These are phyloP conservation scores for Blastocystis sp. DNA, from an alignment of 352 stramenopile genomes.

Conservation along the genomic window DNA sequence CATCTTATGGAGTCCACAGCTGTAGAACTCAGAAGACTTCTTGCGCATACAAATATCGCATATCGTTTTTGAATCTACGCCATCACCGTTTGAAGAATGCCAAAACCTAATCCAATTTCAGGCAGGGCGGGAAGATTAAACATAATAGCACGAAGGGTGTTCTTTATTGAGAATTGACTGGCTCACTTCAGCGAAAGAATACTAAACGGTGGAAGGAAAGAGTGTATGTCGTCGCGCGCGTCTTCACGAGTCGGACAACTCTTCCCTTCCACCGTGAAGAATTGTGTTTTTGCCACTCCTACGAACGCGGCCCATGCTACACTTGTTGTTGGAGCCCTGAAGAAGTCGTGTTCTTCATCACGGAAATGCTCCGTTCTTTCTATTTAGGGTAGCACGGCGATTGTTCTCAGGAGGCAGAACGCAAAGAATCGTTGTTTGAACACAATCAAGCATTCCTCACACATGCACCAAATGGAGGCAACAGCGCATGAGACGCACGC, in stretches of 20 bases:
- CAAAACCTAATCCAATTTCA: conserved; percentile 53
- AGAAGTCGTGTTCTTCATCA: too few relatives aligned
- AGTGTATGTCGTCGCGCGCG: conserved; percentile 48
- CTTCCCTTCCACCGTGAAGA: background rate
- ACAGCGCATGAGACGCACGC: too few relatives aligned
- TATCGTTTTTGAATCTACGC: conserved; percentile 64
- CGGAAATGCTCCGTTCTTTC: too few relatives aligned
- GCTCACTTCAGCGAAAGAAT: background rate
- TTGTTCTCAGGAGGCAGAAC: too few relatives aligned
- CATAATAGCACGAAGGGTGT: conserved; percentile 10
- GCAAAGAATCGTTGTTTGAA: too few relatives aligned
- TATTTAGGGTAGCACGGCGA: too few relatives aligned
- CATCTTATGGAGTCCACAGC: conserved; percentile 63
- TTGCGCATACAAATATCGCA: conserved; percentile 69
- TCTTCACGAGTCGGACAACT: background rate
- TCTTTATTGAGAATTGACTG: background rate
- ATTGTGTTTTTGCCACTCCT: background rate
- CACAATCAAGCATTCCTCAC: too few relatives aligned
- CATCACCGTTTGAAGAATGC: background rate
- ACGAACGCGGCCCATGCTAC: too few relatives aligned
- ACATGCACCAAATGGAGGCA: too few relatives aligned
- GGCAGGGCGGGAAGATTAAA: conserved; percentile 66
- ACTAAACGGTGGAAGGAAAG: conserved; percentile 34
- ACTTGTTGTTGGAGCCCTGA: too few relatives aligned
- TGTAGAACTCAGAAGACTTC: conserved; percentile 57